Evolutionary conservation across 176 grass and related monocot genomes (phyloP).

Genomic region (Saccharum officinarum): DNA sequence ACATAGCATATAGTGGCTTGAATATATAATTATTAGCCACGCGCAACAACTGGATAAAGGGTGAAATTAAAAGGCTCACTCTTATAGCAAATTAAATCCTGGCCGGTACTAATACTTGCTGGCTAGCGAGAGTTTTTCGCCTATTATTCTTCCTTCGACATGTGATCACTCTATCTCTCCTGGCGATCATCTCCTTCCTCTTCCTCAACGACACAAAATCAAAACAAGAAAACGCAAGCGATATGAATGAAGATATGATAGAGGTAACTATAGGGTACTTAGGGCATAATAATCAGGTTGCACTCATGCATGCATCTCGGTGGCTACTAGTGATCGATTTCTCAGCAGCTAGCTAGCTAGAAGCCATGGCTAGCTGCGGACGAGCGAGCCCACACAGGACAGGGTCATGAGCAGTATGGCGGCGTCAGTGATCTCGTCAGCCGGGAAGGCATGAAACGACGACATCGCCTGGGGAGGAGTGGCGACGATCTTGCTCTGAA

Average conservation of each 20-base stretch:
- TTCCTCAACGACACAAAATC: slow-evolving; percentile 31
- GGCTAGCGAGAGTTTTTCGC: background rate
- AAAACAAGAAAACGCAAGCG: slow-evolving; percentile 29
- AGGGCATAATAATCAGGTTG: slow-evolving; percentile 5
- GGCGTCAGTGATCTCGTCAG: slow-evolving; percentile 81
- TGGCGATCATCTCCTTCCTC: slow-evolving; percentile 35
- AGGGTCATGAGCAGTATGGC: slow-evolving; percentile 94
- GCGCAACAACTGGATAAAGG: background rate
- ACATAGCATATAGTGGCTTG: slow-evolving; percentile 16
- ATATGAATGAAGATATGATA: slow-evolving; percentile 12
- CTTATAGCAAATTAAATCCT: slow-evolving; percentile 29
- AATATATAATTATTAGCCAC: background rate
- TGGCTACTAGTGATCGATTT: slow-evolving; percentile 9
- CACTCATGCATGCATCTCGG: slow-evolving; percentile 7
- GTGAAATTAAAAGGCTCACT: slow-evolving; percentile 18
- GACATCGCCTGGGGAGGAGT: background rate
- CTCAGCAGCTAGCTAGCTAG: background rate
- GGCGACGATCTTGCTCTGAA: slow-evolving; percentile 32
- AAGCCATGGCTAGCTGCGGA: slow-evolving; percentile 47
- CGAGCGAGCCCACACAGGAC: slow-evolving; percentile 63
- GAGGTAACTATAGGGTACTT: background rate
- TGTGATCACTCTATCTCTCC: slow-evolving; percentile 31
- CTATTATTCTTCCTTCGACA: slow-evolving; percentile 31
- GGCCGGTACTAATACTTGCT: slow-evolving; percentile 6
- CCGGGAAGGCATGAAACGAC: slow-evolving; percentile 23